Conservation (phyloP, 345 rosid species). For the Bruguiera gymnorhiza region DNA sequence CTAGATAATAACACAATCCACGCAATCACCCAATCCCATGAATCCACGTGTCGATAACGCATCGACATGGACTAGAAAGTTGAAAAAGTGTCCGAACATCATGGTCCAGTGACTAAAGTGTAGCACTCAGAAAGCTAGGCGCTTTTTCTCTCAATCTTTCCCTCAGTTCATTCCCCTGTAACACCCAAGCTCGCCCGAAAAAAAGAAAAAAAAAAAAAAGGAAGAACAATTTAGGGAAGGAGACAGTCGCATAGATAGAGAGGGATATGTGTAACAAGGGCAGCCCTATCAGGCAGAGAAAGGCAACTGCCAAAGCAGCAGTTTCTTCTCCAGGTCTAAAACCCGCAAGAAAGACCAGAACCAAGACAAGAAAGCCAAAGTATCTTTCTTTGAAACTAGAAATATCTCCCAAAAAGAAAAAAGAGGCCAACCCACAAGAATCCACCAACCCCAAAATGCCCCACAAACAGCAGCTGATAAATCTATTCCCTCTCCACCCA, state of each 20-base stretch:
- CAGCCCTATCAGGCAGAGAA: not conserved
- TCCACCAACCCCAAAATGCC: not conserved
- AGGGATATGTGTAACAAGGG: constrained; percentile 29
- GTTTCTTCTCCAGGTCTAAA: constrained; percentile 14
- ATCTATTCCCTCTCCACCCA: constrained; percentile 47
- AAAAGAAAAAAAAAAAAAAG: not conserved
- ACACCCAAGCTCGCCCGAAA: not conserved
- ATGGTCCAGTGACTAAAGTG: not conserved
- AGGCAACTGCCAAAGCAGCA: constrained; percentile 9
- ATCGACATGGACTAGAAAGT: not conserved
- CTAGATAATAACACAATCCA: constrained; percentile 56
- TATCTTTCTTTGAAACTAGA: constrained; percentile 57
- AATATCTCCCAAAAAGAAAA: constrained; percentile 24
- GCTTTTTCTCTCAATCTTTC: not conserved
- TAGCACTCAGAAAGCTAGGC: not conserved
- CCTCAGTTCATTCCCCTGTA: not conserved
- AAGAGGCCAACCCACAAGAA: not conserved
- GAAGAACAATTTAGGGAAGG: constrained; percentile 1
- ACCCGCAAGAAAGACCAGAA: constrained; percentile 49
- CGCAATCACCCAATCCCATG: not conserved
- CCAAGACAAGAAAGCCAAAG: constrained; percentile 62
- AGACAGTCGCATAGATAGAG: not conserved
- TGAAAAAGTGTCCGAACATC: not conserved
- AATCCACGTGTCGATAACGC: not conserved
- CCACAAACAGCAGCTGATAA: constrained; percentile 14